These are phyloP conservation scores for Melastoma malabathricum DNA, from an alignment of 345 rosid species.

Conservation along the genomic window DNA sequence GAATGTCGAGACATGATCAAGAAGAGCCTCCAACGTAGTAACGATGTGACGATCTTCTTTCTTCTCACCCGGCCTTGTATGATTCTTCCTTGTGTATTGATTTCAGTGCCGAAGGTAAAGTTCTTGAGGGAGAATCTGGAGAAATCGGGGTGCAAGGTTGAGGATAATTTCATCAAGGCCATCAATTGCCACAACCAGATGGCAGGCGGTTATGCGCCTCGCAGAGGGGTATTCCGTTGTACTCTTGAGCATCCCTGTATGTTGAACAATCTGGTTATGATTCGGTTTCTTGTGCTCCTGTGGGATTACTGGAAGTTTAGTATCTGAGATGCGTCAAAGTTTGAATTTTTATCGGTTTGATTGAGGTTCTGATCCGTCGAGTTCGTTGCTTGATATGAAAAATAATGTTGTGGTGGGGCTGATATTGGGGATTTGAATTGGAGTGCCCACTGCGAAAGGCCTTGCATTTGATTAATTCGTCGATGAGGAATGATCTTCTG, in stretches of 20 bases:
- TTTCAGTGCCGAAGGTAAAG: constrained; percentile 66
- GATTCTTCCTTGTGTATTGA: neutral
- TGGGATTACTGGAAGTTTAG: too few species aligned
- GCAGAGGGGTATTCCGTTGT: constrained; percentile 41
- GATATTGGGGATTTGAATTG: too few species aligned
- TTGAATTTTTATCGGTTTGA: too few species aligned
- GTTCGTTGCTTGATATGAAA: too few species aligned
- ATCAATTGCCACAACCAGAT: constrained; percentile 38
- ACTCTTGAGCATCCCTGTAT: neutral
- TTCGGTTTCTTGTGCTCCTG: neutral
- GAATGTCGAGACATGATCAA: constrained; percentile 39
- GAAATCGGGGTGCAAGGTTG: constrained; percentile 69
- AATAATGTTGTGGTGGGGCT: too few species aligned
- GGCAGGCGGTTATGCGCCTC: constrained; percentile 52
- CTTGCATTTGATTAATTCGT: neutral
- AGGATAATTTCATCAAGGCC: constrained; percentile 64
- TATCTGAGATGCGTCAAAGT: too few species aligned
- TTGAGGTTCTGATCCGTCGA: too few species aligned
- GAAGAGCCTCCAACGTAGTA: constrained; percentile 39
- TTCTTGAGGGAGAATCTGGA: constrained; percentile 76
- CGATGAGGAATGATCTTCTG: too few species aligned
- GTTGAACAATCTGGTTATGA: constrained; percentile 1
- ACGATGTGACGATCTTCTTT: neutral
- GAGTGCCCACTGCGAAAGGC: too few species aligned
- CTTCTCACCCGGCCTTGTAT: constrained; percentile 6